Percentiles rank a stretch among this genome's conserved stretches.
Evolutionary conservation across 169 alveolate genomes (phyloP).

Genomic region (Plasmodium reichenowi): DNA sequence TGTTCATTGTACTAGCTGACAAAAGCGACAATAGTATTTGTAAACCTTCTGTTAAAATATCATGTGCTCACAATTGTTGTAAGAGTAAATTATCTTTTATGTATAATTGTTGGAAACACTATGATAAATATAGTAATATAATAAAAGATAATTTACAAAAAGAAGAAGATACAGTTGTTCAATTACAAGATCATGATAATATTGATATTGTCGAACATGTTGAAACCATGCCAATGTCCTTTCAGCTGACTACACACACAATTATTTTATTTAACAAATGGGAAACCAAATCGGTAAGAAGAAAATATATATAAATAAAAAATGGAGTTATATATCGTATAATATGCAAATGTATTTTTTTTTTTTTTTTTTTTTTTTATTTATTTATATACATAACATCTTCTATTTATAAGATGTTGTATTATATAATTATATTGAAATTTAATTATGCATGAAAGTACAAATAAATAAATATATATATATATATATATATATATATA

Average conservation of each 20-base stretch:
- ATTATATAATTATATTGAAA: background rate
- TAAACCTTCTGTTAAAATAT: conserved; percentile 12
- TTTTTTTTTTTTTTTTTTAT: background rate
- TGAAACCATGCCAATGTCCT: conserved; percentile 64
- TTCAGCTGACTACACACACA: conserved; percentile 53
- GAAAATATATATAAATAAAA: background rate
- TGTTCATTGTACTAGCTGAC: background rate
- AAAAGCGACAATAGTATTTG: conserved; percentile 1
- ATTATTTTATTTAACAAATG: conserved; percentile 62
- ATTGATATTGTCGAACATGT: background rate
- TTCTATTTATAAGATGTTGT: background rate
- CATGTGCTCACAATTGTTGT: conserved; percentile 6
- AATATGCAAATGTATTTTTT: background rate
- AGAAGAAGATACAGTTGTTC: conserved; percentile 5
- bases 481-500: conserved; percentile 23
- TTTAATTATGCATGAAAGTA: background rate
- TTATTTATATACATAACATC: background rate
- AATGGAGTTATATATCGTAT: background rate
- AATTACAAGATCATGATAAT: background rate
- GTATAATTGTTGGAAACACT: conserved; percentile 39
- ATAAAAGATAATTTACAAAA: conserved; percentile 13
- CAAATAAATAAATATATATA: background rate
- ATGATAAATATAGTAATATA: conserved; percentile 22
- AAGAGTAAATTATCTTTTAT: conserved; percentile 37
- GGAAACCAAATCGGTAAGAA: conserved; percentile 52